These are phyloP conservation scores for Angomonas deanei DNA, from an alignment of 208 protist species.

Conservation along the genomic window DNA sequence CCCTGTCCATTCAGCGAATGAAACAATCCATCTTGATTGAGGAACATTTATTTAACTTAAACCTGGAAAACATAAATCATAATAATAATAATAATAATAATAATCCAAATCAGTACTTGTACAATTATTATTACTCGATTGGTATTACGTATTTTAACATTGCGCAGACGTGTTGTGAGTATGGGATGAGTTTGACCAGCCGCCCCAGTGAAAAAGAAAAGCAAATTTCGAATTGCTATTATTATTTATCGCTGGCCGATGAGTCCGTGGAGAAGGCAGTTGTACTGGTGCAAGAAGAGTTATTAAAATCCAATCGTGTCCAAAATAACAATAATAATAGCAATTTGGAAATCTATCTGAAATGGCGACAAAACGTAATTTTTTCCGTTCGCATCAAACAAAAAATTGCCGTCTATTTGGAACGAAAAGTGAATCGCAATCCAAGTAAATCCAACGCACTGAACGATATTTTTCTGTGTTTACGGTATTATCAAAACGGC, in stretches of 20 bases:
- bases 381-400: not conserved
- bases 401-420: not conserved
- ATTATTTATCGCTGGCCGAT: not conserved
- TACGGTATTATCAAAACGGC: not conserved
- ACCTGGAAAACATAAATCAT: too few relatives aligned
- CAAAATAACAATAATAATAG: not conserved
- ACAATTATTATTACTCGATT: constrained; percentile 4
- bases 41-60: constrained; percentile 17
- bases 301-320: not conserved
- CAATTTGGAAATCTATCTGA: constrained; percentile 1
- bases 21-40: constrained; percentile 42
- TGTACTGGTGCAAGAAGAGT: not conserved
- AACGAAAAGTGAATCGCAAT: not conserved
- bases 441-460: not conserved
- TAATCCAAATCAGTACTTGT: not conserved
- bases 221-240: not conserved
- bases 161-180: not conserved
- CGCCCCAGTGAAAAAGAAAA: not conserved
- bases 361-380: constrained; percentile 1
- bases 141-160: constrained; percentile 4
- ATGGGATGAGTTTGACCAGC: too few relatives aligned
- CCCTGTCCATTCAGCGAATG: constrained; percentile 42
- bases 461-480: not conserved
- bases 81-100: not conserved
- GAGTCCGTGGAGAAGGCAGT: not conserved